Conservation (phyloP, 805 yeast species). For the Cyberlindnera bimundalis region DNA sequence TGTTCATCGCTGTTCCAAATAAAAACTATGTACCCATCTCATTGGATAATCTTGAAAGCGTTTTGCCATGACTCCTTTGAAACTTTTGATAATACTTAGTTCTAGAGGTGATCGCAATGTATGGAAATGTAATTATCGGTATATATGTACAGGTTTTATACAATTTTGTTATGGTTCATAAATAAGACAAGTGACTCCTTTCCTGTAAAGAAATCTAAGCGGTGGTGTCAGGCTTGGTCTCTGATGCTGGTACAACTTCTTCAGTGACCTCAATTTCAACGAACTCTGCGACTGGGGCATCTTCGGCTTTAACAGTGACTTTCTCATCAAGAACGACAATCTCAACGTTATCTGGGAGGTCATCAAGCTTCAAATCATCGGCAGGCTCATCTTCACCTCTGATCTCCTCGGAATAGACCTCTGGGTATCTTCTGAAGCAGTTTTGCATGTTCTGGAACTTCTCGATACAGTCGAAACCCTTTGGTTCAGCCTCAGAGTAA, state of each 20-base stretch:
- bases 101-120: too few relatives aligned
- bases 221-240: constrained; percentile 3
- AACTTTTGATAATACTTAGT: too few relatives aligned
- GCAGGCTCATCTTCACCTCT: constrained; percentile 64
- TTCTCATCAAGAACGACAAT: constrained; percentile 1
- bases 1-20: constrained; percentile 42
- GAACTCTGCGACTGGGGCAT: constrained; percentile 2
- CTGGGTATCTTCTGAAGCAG: constrained; percentile 92
- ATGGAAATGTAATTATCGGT: background rate
- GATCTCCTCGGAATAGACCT: constrained; percentile 87
- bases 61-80: background rate
- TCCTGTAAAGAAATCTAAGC: background rate
- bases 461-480: constrained; percentile 92
- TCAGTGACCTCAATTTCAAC: constrained; percentile 13
- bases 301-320: background rate
- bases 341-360: constrained; percentile 12
- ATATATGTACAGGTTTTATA: background rate
- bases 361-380: constrained; percentile 17
- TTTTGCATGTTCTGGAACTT: constrained; percentile 89
- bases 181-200: too few relatives aligned
- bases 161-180: background rate
- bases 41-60: constrained; percentile 21
- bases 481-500: constrained; percentile 90
- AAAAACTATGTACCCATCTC: constrained; percentile 42
- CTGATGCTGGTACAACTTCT: constrained; percentile 14